Evolutionary conservation across 768 basidiomycete species (phyloP).

Genomic region (Xerocomellus amylosporus): DNA sequence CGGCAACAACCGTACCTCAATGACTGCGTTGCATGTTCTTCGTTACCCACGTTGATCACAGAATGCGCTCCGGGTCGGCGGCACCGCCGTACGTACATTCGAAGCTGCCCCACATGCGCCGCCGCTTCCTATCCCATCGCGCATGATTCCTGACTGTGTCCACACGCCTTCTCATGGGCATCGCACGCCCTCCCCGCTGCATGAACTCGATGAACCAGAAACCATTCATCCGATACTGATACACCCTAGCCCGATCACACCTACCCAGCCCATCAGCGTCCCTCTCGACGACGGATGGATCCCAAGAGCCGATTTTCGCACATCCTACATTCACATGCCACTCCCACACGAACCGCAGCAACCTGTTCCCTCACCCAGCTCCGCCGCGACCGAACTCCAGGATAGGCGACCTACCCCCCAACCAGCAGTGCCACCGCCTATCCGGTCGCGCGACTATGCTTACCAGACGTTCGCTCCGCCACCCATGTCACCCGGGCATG

Average conservation of each 20-base stretch:
- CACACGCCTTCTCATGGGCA: conserved; percentile 22
- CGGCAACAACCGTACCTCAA: conserved; percentile 27
- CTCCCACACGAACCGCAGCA: conserved; percentile 20
- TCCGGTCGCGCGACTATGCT: conserved; percentile 30
- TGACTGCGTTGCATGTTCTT: neutral
- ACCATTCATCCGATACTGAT: conserved; percentile 30
- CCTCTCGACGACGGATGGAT: conserved; percentile 32
- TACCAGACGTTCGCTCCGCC: conserved; percentile 20
- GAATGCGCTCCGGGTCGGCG: conserved; percentile 28
- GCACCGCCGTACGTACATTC: conserved; percentile 25
- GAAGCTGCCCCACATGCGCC: conserved; percentile 15
- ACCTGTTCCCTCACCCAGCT: conserved; percentile 15
- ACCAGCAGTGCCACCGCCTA: conserved; percentile 22
- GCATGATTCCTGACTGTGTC: conserved; percentile 8
- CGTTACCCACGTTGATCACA: conserved; percentile 17
- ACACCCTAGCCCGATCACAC: conserved; percentile 18
- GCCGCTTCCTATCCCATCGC: conserved; percentile 25
- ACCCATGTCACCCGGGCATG: conserved; percentile 11
- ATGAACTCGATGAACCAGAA: conserved; percentile 19
- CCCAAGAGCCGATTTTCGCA: conserved; percentile 27
- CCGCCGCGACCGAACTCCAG: conserved; percentile 15
- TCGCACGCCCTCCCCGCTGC: conserved; percentile 9
- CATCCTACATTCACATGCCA: conserved; percentile 22
- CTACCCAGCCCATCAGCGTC: conserved; percentile 1
- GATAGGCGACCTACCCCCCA: conserved; percentile 3